Percentiles rank a stretch among this genome's conserved stretches.
These are phyloP conservation scores for Saccharomycopsis lassenensis DNA, from an alignment of 805 yeast species.

Conservation along the genomic window DNA sequence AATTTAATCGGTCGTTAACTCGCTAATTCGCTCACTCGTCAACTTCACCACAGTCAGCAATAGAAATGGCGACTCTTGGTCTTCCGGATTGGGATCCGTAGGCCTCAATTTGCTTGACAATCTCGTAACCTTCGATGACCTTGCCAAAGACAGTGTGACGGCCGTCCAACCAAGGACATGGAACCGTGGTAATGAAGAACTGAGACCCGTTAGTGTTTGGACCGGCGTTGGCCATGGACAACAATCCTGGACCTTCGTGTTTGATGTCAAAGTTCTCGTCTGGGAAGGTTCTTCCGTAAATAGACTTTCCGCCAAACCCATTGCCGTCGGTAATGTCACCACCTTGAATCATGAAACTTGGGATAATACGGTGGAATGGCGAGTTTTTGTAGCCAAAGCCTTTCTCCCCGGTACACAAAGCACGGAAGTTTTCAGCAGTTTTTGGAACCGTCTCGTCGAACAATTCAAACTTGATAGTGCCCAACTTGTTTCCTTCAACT, in stretches of 20 bases:
- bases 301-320: slow-evolving; percentile 76
- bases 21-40: slow-evolving; percentile 11
- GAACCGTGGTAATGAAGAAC: slow-evolving; percentile 85
- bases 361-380: slow-evolving; percentile 84
- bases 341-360: slow-evolving; percentile 87
- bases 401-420: slow-evolving; percentile 81
- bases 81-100: slow-evolving; percentile 58
- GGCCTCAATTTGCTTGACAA: slow-evolving; percentile 67
- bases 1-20: background rate
- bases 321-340: slow-evolving; percentile 72
- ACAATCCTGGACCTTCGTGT: slow-evolving; percentile 76
- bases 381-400: slow-evolving; percentile 75
- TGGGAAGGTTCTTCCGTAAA: slow-evolving; percentile 75
- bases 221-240: slow-evolving; percentile 98
- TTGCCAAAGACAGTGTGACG: slow-evolving; percentile 95
- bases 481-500: slow-evolving; percentile 50
- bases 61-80: slow-evolving; percentile 60
- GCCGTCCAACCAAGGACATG: slow-evolving; percentile 89
- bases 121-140: slow-evolving; percentile 68
- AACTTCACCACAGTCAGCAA: slow-evolving; percentile 63
- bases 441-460: slow-evolving; percentile 67
- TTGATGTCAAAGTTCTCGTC: slow-evolving; percentile 74
- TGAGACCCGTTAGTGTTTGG: slow-evolving; percentile 95
- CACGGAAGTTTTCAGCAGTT: slow-evolving; percentile 83
- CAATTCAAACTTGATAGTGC: slow-evolving; percentile 68